Conservation (phyloP, 257 asterid species). For the Ilex aquifolium region DNA sequence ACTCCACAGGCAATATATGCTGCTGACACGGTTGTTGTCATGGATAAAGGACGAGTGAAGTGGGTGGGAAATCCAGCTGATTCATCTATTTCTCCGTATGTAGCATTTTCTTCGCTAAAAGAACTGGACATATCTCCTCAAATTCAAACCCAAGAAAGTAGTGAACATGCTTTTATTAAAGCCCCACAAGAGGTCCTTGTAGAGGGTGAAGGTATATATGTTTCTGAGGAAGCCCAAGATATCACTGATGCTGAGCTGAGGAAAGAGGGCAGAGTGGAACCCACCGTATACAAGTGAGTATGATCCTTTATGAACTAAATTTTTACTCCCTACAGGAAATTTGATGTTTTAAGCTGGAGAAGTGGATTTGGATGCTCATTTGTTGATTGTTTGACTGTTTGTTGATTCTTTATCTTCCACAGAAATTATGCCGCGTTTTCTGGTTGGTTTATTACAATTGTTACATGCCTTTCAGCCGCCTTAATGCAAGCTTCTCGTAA, state of each 20-base stretch:
- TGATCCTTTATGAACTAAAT: too few relatives aligned
- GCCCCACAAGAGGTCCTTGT: slow-evolving; percentile 19
- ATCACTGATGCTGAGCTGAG: slow-evolving; percentile 57
- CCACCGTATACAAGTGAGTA: slow-evolving; percentile 73
- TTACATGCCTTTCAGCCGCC: slow-evolving; percentile 69
- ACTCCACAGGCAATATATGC: slow-evolving; percentile 63
- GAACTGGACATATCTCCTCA: slow-evolving; percentile 32
- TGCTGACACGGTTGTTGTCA: slow-evolving; percentile 72
- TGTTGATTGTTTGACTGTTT: slow-evolving; percentile 10
- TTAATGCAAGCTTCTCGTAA: slow-evolving; percentile 98
- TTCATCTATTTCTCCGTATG: slow-evolving; percentile 44
- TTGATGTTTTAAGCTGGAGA: not conserved
- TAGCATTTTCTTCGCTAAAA: slow-evolving; percentile 46
- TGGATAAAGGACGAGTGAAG: slow-evolving; percentile 79
- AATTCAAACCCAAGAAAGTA: slow-evolving; percentile 22
- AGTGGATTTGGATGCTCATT: not conserved
- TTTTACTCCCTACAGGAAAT: not conserved
- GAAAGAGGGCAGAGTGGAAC: slow-evolving; percentile 88
- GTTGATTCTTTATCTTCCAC: slow-evolving; percentile 19
- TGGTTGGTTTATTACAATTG: slow-evolving; percentile 64
- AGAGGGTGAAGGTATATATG: slow-evolving; percentile 35
- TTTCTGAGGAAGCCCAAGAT: slow-evolving; percentile 41
- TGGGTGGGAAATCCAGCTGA: slow-evolving; percentile 76
- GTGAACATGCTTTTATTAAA: slow-evolving; percentile 25
- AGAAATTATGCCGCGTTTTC: slow-evolving; percentile 85